Conservation (phyloP, 2,329 filamentous ascomycete species). For the Aspergillus fumigatus region DNA sequence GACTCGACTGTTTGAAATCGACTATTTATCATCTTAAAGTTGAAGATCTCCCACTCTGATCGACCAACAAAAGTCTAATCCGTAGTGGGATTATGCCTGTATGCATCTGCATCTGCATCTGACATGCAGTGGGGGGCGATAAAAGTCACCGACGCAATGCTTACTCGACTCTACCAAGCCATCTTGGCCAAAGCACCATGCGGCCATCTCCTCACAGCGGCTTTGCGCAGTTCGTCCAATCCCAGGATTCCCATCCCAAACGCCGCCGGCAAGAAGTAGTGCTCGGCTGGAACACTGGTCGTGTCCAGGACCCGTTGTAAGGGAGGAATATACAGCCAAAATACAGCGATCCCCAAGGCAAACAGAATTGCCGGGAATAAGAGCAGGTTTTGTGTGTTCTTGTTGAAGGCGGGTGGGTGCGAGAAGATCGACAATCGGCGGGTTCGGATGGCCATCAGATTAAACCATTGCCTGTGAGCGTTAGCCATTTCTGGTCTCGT, state of each 20-base stretch:
- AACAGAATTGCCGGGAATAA: conserved; percentile 69
- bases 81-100: background rate
- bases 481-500: conserved; percentile 7
- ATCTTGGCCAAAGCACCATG: conserved; percentile 53
- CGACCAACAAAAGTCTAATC: background rate
- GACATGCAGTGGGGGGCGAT: background rate
- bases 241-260: conserved; percentile 63
- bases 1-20: background rate
- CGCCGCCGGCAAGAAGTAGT: conserved; percentile 72
- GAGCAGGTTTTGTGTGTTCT: conserved; percentile 60
- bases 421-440: conserved; percentile 64
- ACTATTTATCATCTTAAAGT: background rate
- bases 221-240: conserved; percentile 65
- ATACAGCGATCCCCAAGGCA: conserved; percentile 62
- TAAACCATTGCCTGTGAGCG: conserved; percentile 61
- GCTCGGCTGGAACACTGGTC: conserved; percentile 60
- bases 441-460: conserved; percentile 65
- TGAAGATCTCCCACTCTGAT: background rate
- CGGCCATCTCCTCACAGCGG: conserved; percentile 56
- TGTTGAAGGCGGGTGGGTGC: conserved; percentile 65
- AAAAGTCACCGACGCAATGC: background rate
- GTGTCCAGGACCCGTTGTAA: conserved; percentile 61
- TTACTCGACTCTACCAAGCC: conserved; percentile 55
- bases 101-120: background rate
- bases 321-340: conserved; percentile 65